Base-by-base conservation (phyloP, 2,329 filamentous ascomycete species). In the Cordyceps fumosorosea region DNA sequence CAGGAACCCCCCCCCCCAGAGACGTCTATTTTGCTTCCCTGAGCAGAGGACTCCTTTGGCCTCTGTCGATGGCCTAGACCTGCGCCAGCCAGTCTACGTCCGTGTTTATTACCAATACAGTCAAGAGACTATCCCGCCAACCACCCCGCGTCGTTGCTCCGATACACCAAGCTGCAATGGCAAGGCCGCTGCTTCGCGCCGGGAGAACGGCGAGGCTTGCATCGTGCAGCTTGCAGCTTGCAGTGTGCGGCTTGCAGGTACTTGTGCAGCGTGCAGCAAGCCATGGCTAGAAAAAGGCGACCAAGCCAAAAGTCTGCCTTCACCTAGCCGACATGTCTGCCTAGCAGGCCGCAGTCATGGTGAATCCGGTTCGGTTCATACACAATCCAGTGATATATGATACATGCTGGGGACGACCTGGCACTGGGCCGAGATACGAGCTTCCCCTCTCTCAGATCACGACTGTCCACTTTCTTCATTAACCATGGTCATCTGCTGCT, bases 141-240 rank as follows among this genome's bases (percentile, higher is more conserved):
- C 20, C 32, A 34, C 29, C 12, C 29, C 32, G 26, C 18, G 29
- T 20, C 32, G 29, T 44, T 37, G 29, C n/a, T 50, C 14, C 10
- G 56, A 20, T 20, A 16, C 8, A 51, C 22, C 22, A 24, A 47
- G 11, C 50, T 24, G 50, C 45, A 26, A 54, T 44, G 16, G 22
- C 47, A 52, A 59, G 57, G 50, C 57, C 47, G 50, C 50, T 54
- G 14, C 57, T 60, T 60, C 57, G 57, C 57, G 57, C 57, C 40
- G 48, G 45, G 50, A 29, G 20, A 60, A 60, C 48, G 57, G 56
- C 29, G 45, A 58, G 56, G 57, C 48, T 60, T 60, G 57, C 57
- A 60, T 60, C 57, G 57, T 60, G 57, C 57, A 60, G 57, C 57
- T 18, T 60, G 57, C 57, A 54, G 57, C 47, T 1, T 51, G 56